A percentile compares a stretch with the other conserved stretches of the same genome.
phyloP scores from a whole-genome alignment of 805 yeast genomes.

The Teunomyces kruisii region DNA sequence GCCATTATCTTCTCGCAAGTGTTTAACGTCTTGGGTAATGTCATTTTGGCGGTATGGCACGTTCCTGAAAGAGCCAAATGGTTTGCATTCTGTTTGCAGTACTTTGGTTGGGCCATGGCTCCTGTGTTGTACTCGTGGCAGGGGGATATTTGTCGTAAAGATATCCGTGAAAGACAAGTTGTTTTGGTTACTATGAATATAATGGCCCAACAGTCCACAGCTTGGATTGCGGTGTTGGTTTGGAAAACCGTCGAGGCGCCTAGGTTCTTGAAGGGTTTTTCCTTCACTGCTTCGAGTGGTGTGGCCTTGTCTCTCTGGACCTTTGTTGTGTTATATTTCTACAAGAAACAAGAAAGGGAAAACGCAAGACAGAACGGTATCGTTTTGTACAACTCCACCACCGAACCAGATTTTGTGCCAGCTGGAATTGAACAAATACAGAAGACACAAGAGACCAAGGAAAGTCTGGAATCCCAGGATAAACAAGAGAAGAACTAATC shows the following conservation, averaged over 20 bases:
- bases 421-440: slow-evolving; percentile 1
- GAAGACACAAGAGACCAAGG: not conserved
- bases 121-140: slow-evolving; percentile 61
- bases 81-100: slow-evolving; percentile 61
- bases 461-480: not conserved
- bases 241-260: slow-evolving; percentile 65
- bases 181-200: slow-evolving; percentile 56
- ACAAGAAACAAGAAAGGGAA: slow-evolving; percentile 33
- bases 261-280: slow-evolving; percentile 52
- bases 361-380: slow-evolving; percentile 38
- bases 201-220: slow-evolving; percentile 55
- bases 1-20: slow-evolving; percentile 54
- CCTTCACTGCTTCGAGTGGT: slow-evolving; percentile 50
- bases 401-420: slow-evolving; percentile 17
- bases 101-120: slow-evolving; percentile 63
- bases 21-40: slow-evolving; percentile 55
- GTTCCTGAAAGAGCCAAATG: slow-evolving; percentile 59
- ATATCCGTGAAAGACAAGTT: slow-evolving; percentile 55
- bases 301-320: slow-evolving; percentile 49
- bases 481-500: not conserved
- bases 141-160: slow-evolving; percentile 57
- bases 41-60: slow-evolving; percentile 58
- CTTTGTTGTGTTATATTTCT: slow-evolving; percentile 49
- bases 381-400: slow-evolving; percentile 24
- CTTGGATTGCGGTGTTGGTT: slow-evolving; percentile 50